phyloP scores from a whole-genome alignment of 805 yeast genomes.

The Hemisphaericaspora nanyangensis region DNA sequence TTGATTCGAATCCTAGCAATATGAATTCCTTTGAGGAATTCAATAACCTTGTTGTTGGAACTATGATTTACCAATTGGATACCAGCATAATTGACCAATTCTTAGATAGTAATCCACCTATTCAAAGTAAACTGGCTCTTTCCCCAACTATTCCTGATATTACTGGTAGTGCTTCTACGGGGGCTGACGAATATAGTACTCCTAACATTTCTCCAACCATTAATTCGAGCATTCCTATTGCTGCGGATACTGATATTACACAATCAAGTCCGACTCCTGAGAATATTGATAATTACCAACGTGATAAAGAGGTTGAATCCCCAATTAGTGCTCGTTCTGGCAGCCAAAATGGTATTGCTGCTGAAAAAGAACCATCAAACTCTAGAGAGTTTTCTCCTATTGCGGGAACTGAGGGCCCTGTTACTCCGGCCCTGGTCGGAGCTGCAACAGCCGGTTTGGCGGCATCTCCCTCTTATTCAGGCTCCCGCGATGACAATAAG shows the following conservation, averaged over 20 bases:
- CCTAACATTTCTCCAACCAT: constrained; percentile 23
- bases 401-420: constrained; percentile 1
- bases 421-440: constrained; percentile 4
- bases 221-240: neutral
- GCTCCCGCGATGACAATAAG: constrained; percentile 18
- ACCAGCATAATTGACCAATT: constrained; percentile 36
- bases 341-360: neutral
- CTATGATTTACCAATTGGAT: constrained; percentile 63
- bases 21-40: constrained; percentile 50
- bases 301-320: constrained; percentile 24
- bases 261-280: neutral
- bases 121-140: neutral
- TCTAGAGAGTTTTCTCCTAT: neutral
- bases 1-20: constrained; percentile 43
- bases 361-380: neutral
- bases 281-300: constrained; percentile 25
- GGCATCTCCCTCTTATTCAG: neutral
- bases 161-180: constrained; percentile 35
- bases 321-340: neutral
- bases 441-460: neutral
- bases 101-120: constrained; percentile 13
- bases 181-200: constrained; percentile 28
- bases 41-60: constrained; percentile 49
- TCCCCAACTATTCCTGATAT: neutral
- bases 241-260: neutral